phyloP scores from a whole-genome alignment of 2,329 filamentous ascomycete genomes.

The Colletotrichum cereale region DNA sequence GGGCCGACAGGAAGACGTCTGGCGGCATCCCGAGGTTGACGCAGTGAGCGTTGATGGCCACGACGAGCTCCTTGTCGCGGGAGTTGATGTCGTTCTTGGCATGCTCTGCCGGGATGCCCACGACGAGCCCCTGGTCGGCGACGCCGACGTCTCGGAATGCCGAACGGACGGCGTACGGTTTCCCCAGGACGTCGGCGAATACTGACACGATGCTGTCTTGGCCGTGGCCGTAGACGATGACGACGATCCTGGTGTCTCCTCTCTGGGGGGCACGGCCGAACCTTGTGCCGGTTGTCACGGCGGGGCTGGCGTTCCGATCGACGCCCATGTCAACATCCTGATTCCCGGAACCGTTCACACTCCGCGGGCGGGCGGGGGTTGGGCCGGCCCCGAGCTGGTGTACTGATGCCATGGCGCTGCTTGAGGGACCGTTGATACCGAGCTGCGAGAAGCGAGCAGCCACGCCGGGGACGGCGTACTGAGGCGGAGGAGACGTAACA shows the following conservation, averaged over 20 bases:
- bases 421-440: constrained; percentile 19
- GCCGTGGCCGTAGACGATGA: constrained; percentile 77
- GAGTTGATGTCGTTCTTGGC: constrained; percentile 69
- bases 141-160: constrained; percentile 66
- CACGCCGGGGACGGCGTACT: constrained; percentile 20
- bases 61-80: constrained; percentile 70
- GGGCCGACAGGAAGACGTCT: constrained; percentile 72
- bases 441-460: constrained; percentile 36
- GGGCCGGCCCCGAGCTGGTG: constrained; percentile 53
- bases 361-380: constrained; percentile 47
- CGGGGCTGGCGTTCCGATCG: constrained; percentile 52
- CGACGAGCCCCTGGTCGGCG: constrained; percentile 72
- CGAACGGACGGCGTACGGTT: constrained; percentile 72
- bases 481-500: constrained; percentile 3
- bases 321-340: constrained; percentile 49
- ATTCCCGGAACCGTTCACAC: constrained; percentile 44
- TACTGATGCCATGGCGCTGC: constrained; percentile 53
- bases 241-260: constrained; percentile 70
- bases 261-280: constrained; percentile 61
- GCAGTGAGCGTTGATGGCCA: constrained; percentile 82
- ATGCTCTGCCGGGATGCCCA: constrained; percentile 72
- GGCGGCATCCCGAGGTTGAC: constrained; percentile 78
- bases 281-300: constrained; percentile 53
- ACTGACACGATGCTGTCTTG: constrained; percentile 81
- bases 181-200: constrained; percentile 84